Evolutionary conservation across 176 grass and related monocot genomes (phyloP).

Genomic region (Zizania latifolia): DNA sequence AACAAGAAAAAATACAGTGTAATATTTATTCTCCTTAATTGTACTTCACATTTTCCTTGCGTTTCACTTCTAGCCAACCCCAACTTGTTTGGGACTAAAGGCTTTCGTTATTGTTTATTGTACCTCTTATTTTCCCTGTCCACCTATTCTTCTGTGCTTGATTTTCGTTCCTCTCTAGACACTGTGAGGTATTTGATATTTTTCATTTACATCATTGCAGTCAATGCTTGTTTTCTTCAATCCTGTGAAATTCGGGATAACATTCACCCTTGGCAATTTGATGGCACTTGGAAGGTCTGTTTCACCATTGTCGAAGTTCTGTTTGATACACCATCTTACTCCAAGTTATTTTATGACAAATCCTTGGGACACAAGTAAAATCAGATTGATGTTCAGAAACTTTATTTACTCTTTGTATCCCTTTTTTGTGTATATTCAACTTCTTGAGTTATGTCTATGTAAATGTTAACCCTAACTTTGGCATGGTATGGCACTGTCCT

Average conservation of each 20-base stretch:
- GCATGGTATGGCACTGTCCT: background rate
- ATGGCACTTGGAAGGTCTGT: conserved; percentile 95
- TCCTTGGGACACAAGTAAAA: background rate
- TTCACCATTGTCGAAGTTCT: conserved; percentile 12
- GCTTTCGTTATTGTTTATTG: background rate
- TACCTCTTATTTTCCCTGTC: background rate
- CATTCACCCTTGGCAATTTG: conserved; percentile 98
- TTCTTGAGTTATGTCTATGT: conserved; percentile 6
- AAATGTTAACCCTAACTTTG: conserved; percentile 6
- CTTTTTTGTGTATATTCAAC: background rate
- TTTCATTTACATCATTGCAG: conserved; percentile 36
- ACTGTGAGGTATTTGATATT: background rate
- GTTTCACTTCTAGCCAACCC: background rate
- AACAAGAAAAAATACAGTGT: background rate
- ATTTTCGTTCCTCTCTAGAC: background rate
- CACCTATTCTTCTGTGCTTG: background rate
- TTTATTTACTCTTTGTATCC: background rate
- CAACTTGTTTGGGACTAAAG: no score
- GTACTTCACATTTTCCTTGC: background rate
- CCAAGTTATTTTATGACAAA: conserved; percentile 4
- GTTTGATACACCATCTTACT: background rate
- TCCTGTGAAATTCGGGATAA: conserved; percentile 90
- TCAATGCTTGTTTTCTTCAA: conserved; percentile 99
- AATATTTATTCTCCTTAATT: background rate
- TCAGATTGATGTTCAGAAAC: background rate